Percentiles rank a stretch among this genome's conserved stretches.
phyloP scores from a whole-genome alignment of 164 flowering plant species.

The Pachysandra terminalis region DNA sequence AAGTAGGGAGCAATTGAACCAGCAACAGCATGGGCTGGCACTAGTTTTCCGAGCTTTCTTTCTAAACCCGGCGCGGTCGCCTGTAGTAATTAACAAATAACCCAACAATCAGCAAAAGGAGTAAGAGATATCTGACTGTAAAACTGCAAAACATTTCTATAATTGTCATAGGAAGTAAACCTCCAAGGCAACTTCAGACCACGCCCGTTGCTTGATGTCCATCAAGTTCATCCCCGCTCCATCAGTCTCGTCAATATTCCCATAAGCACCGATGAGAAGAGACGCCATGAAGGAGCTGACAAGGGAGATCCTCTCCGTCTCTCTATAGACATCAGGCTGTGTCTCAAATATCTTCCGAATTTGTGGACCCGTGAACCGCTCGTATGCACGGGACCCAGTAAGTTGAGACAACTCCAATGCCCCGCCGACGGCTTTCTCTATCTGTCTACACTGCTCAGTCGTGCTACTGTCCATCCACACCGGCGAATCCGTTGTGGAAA shows the following conservation, averaged over 20 bases:
- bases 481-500: conserved; percentile 77
- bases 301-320: too few species aligned
- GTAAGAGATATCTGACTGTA: too few species aligned
- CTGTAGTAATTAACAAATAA: conserved; percentile 28
- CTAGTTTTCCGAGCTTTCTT: conserved; percentile 84
- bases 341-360: conserved; percentile 68
- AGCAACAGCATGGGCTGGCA: conserved; percentile 89
- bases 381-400: conserved; percentile 87
- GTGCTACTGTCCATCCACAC: conserved; percentile 99
- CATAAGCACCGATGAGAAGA: conserved; percentile 74
- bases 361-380: conserved; percentile 89
- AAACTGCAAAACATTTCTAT: too few species aligned
- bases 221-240: too few species aligned
- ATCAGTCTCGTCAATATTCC: conserved; percentile 88
- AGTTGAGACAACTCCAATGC: conserved; percentile 66
- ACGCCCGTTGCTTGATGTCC: conserved; percentile 45
- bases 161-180: conserved; percentile 23
- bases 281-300: too few species aligned
- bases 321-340: conserved; percentile 57
- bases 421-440: conserved; percentile 87
- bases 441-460: conserved; percentile 73
- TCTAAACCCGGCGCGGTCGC: conserved; percentile 90
- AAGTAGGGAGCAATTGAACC: conserved; percentile 73
- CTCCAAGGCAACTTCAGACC: conserved; percentile 57
- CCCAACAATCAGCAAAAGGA: conserved; percentile 1